phyloP scores from a whole-genome alignment of 2,329 filamentous ascomycete species.

The Xylariaceae sp. region DNA sequence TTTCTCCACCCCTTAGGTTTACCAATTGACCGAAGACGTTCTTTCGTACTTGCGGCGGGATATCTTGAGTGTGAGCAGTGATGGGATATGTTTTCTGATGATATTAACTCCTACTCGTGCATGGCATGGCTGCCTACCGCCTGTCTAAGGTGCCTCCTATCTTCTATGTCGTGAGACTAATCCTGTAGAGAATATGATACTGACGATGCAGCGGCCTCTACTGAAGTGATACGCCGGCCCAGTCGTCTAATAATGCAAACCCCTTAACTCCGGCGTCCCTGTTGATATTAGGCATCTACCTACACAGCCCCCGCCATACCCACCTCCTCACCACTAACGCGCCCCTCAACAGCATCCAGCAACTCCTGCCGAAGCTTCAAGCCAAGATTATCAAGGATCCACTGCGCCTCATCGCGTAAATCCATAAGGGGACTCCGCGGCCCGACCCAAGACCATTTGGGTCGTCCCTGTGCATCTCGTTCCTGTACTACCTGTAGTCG shows the following conservation, averaged over 20 bases:
- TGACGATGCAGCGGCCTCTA: no score
- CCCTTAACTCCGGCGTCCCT: neutral
- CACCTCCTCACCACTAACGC: constrained; percentile 11
- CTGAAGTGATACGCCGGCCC: no score
- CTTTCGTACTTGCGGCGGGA: neutral
- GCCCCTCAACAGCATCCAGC: constrained; percentile 25
- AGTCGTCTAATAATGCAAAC: no score
- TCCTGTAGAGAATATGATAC: no score
- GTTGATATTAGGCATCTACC: constrained; percentile 13
- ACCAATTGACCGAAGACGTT: neutral
- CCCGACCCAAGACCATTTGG: constrained; percentile 68
- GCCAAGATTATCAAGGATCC: constrained; percentile 63
- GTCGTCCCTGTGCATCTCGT: neutral
- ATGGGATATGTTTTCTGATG: neutral
- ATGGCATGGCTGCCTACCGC: no score
- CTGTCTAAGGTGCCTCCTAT: neutral
- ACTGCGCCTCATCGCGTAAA: constrained; percentile 62
- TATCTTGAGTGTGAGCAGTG: neutral
- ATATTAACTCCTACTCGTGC: neutral
- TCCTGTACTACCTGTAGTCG: constrained; percentile 7
- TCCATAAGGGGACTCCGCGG: constrained; percentile 65
- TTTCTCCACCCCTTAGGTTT: neutral
- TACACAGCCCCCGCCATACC: constrained; percentile 20
- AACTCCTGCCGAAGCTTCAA: constrained; percentile 50
- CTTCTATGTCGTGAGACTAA: neutral